These are phyloP conservation scores for Pichia insulana DNA, from an alignment of 805 yeast species.

Conservation along the genomic window DNA sequence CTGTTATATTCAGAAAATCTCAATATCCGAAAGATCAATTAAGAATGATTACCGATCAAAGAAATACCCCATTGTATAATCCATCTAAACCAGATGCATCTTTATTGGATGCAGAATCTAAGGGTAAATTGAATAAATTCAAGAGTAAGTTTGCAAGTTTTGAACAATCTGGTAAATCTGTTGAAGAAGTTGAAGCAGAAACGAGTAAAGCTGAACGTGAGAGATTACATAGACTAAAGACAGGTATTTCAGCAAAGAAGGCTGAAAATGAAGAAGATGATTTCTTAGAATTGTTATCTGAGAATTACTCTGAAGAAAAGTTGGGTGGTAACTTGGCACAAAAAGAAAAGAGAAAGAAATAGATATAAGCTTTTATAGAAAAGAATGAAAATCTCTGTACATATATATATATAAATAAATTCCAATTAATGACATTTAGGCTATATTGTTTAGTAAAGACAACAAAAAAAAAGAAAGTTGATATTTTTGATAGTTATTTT, in stretches of 20 bases:
- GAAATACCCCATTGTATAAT: constrained; percentile 84
- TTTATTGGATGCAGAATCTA: constrained; percentile 70
- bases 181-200: constrained; percentile 20
- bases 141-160: constrained; percentile 55
- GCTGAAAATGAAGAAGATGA: constrained; percentile 24
- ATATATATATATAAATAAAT: not conserved
- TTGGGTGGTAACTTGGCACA: constrained; percentile 30
- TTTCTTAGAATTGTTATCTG: constrained; percentile 53
- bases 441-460: not conserved
- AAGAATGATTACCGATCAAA: constrained; percentile 79
- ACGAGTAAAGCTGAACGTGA: constrained; percentile 22
- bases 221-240: constrained; percentile 22
- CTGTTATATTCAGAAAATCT: constrained; percentile 74
- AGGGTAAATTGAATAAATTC: constrained; percentile 72
- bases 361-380: too few species aligned
- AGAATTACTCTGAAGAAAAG: constrained; percentile 27
- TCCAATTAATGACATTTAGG: too few species aligned
- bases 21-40: constrained; percentile 84
- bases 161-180: constrained; percentile 29
- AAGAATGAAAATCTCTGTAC: too few species aligned
- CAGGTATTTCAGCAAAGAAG: constrained; percentile 20
- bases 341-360: constrained; percentile 24
- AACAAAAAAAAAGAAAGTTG: not conserved
- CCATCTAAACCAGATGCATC: constrained; percentile 71
- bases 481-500: not conserved